These are phyloP conservation scores for Phylloporus sp. DNA, from an alignment of 768 basidiomycete species.

Conservation along the genomic window DNA sequence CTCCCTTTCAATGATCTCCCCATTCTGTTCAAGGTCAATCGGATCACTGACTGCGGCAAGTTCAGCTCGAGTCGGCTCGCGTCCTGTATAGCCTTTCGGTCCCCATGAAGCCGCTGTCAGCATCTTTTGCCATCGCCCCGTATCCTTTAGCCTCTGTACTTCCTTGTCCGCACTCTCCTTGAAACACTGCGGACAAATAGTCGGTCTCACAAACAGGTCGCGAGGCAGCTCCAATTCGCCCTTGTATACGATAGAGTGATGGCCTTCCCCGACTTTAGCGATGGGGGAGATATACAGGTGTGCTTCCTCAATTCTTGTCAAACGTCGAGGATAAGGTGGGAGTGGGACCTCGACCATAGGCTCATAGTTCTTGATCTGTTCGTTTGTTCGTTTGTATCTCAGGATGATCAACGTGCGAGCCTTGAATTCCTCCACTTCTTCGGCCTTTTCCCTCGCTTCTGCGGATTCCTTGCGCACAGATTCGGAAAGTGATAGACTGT, in stretches of 20 bases:
- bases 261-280: slow-evolving; percentile 38
- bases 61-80: neutral
- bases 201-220: slow-evolving; percentile 31
- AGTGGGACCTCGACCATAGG: slow-evolving; percentile 30
- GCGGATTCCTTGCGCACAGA: neutral
- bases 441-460: slow-evolving; percentile 4
- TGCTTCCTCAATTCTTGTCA: slow-evolving; percentile 32
- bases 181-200: slow-evolving; percentile 40
- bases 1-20: slow-evolving; percentile 18
- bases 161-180: slow-evolving; percentile 27
- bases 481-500: slow-evolving; percentile 22
- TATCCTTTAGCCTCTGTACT: slow-evolving; percentile 18
- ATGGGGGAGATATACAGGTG: slow-evolving; percentile 47
- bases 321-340: slow-evolving; percentile 23
- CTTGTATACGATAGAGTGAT: slow-evolving; percentile 51
- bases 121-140: slow-evolving; percentile 20
- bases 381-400: slow-evolving; percentile 16
- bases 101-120: slow-evolving; percentile 11
- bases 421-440: slow-evolving; percentile 12
- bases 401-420: slow-evolving; percentile 18
- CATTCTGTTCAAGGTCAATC: neutral
- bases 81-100: slow-evolving; percentile 3
- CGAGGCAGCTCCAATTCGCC: slow-evolving; percentile 53
- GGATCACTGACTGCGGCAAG: slow-evolving; percentile 1
- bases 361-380: slow-evolving; percentile 21